Percentiles rank a stretch among this genome's conserved stretches.
Evolutionary conservation across 495 filamentous ascomycete species (phyloP).

Genomic region (Aspergillus sclerotioniger): DNA sequence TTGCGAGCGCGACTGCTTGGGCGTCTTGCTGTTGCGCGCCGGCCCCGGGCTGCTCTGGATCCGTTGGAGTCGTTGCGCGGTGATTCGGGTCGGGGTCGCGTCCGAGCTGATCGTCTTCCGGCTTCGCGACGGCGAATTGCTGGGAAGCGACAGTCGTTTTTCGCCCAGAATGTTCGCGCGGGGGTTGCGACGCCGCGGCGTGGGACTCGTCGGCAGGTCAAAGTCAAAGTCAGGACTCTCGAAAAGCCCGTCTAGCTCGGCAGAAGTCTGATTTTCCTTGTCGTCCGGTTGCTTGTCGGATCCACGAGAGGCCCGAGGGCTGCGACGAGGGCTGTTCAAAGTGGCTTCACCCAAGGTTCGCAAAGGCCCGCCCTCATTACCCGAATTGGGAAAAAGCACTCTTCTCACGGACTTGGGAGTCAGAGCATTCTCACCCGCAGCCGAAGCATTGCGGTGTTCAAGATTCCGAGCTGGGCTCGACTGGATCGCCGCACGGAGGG

Average conservation of each 20-base stretch:
- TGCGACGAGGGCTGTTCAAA: conserved; percentile 56
- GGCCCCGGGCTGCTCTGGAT: conserved; percentile 28
- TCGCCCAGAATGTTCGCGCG: conserved; percentile 46
- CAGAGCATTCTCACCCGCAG: conserved; percentile 51
- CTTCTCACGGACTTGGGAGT: conserved; percentile 67
- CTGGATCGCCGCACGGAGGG: conserved; percentile 62
- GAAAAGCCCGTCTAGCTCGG: conserved; percentile 59
- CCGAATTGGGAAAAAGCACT: conserved; percentile 67
- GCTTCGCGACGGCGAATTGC: conserved; percentile 30
- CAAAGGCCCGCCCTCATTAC: conserved; percentile 53
- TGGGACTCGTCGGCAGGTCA: conserved; percentile 61
- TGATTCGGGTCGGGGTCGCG: conserved; percentile 32
- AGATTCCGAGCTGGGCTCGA: conserved; percentile 67
- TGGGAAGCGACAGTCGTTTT: conserved; percentile 43
- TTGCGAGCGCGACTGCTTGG: conserved; percentile 25
- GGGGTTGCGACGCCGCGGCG: conserved; percentile 47
- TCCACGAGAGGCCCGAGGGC: conserved; percentile 36
- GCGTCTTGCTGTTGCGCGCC: conserved; percentile 23
- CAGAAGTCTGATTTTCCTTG: conserved; percentile 50
- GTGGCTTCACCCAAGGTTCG: conserved; percentile 58
- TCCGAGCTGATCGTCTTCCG: conserved; percentile 25
- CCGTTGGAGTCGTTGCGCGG: conserved; percentile 39
- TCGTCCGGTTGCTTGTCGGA: conserved; percentile 33
- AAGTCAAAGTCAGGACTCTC: conserved; percentile 44
- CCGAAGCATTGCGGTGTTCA: conserved; percentile 65